These are phyloP conservation scores for Metschnikowia arizonensis DNA, from an alignment of 805 yeast genomes.

Conservation along the genomic window DNA sequence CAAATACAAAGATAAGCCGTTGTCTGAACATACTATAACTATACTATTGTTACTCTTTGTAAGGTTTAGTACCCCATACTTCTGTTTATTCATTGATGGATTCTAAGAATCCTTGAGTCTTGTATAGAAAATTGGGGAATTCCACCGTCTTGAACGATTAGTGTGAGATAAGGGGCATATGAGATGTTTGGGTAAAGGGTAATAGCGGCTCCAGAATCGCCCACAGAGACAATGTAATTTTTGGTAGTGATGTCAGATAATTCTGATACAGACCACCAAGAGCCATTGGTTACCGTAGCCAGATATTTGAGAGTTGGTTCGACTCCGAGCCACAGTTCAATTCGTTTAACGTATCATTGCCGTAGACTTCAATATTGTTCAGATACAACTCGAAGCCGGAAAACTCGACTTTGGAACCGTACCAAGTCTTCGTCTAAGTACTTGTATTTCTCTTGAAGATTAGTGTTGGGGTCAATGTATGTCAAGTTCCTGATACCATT, in stretches of 20 bases:
- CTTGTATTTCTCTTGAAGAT: constrained; percentile 18
- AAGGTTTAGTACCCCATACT: too few species aligned
- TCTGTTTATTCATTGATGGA: too few species aligned
- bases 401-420: constrained; percentile 66
- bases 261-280: constrained; percentile 25
- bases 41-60: too few species aligned
- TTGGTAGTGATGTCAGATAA: constrained; percentile 23
- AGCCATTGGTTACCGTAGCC: constrained; percentile 26
- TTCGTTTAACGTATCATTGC: constrained; percentile 68
- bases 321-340: constrained; percentile 49
- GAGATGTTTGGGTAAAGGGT: constrained; percentile 65
- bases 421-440: constrained; percentile 37
- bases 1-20: too few species aligned
- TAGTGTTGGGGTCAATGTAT: constrained; percentile 68
- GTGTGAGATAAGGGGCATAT: too few species aligned
- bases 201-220: constrained; percentile 27
- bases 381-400: constrained; percentile 71
- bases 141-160: too few species aligned
- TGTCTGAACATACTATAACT: too few species aligned
- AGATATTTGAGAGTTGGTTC: constrained; percentile 22
- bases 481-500: constrained; percentile 89
- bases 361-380: constrained; percentile 57
- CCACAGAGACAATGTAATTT: constrained; percentile 32
- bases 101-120: too few species aligned
- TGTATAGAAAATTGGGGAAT: too few species aligned